phyloP scores from a whole-genome alignment of 371 early-diverging fungal species.

The Circinella umbellata region DNA sequence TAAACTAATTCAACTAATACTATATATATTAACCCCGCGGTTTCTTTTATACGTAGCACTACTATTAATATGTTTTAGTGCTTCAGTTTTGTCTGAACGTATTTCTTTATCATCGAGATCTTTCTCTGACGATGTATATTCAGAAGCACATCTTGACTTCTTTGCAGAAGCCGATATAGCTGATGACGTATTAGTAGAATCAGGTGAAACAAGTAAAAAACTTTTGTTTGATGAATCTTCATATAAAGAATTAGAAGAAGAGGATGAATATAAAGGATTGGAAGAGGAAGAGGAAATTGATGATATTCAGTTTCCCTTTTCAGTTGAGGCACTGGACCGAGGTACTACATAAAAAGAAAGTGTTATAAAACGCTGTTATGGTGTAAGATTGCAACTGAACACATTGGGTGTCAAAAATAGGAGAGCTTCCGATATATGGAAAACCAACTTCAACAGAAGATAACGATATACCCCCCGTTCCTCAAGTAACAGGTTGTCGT shows the following conservation, averaged over 20 bases:
- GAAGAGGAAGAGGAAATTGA: neutral
- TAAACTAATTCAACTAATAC: neutral
- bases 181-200: too few species aligned
- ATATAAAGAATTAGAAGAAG: neutral
- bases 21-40: neutral
- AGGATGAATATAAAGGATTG: neutral
- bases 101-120: neutral
- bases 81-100: neutral
- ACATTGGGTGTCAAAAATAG: neutral
- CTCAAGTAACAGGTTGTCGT: slow-evolving; percentile 37
- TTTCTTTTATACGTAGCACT: neutral
- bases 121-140: neutral
- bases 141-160: neutral
- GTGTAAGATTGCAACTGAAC: too few species aligned
- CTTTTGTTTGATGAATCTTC: too few species aligned
- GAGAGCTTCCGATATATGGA: neutral
- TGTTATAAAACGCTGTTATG: too few species aligned
- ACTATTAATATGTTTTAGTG: neutral
- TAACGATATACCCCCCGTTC: slow-evolving; percentile 20
- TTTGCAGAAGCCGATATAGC: too few species aligned
- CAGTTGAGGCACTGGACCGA: neutral
- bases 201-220: too few species aligned
- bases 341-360: neutral
- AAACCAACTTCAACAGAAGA: neutral
- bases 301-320: neutral